Evolutionary conservation across 306 rosid species (phyloP), one percentile per base, ranked within the genome.

Genomic region (Cotoneaster glaucophyllus): DNA sequence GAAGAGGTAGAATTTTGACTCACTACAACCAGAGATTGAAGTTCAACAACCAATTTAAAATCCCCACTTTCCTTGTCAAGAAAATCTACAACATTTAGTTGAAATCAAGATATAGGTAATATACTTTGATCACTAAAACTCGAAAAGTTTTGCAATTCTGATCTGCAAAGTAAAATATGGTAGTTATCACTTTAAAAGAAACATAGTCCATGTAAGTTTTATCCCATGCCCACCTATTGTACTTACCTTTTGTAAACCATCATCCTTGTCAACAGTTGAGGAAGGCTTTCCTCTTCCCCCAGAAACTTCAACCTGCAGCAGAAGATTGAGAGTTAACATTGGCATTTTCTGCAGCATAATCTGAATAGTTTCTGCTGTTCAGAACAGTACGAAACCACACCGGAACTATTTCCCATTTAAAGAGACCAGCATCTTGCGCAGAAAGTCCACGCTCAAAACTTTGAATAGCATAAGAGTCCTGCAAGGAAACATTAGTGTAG

Each of bases 371-470:
- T 53, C 52, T 69, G 29, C 77, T 34, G 53, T 12, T 62, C 41
- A 74, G 76, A 34, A 12, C 48, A 64, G 74, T 84, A 79, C 45
- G 31, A 74, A 89, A 79, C 77, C 88, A 58, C 62, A 94, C 97
- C 74, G 96, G 97, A 86, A 79, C 87, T 66, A 90, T 90, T 90
- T 94, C 98, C 98, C 98, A 94, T 14, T 89, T 73, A 76, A 92
- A 88, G 56, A 67, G 85, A 75, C 96, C 95, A 70, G 81, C 80
- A 52, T 85, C 88, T 82, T 90, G 88, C 28, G 96, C 98, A 78
- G 91, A 78, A 82, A 82, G 84, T 83, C 95, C 98, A 81, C 93
- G 88, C 84, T 82, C 84, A 77, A 90, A 94, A 88, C 98, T 94
- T 80, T 31, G 87, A 76, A 94, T 80, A 68, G 97, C 97, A 80